Conservation (phyloP, 2,329 filamentous ascomycete species). For the Trichoderma atrobrunneum region DNA sequence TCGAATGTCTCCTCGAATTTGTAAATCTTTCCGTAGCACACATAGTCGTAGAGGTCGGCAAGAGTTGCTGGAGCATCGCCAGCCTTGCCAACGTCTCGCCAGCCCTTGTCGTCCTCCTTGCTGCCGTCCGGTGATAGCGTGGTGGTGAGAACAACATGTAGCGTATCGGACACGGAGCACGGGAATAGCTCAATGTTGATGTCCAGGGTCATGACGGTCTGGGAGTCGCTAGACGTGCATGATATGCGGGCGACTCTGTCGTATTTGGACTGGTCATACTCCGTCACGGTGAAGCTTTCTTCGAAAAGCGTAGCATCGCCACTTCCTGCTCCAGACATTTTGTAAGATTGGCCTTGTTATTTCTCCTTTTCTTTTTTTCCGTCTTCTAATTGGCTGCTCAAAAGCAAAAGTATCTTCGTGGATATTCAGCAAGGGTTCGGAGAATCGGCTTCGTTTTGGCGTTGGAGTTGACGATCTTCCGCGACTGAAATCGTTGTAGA, state of each 20-base stretch:
- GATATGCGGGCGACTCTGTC: conserved; percentile 88
- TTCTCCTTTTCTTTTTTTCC: conserved; percentile 11
- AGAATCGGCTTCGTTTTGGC: background rate
- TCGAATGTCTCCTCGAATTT: conserved; percentile 78
- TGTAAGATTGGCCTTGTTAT: conserved; percentile 13
- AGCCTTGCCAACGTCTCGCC: conserved; percentile 68
- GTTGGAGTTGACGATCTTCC: background rate
- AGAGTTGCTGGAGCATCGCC: conserved; percentile 56
- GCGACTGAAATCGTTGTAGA: background rate
- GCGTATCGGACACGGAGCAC: conserved; percentile 66
- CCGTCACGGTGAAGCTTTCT: conserved; percentile 80
- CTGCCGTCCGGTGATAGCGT: conserved; percentile 83
- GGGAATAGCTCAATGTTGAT: conserved; percentile 93
- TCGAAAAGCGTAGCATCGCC: conserved; percentile 92
- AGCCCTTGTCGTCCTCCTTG: conserved; percentile 73
- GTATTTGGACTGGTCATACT: conserved; percentile 82
- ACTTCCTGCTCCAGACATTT: conserved; percentile 46
- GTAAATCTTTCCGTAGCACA: conserved; percentile 86
- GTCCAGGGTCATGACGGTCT: conserved; percentile 79
- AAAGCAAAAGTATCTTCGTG: background rate
- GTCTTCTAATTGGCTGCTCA: background rate
- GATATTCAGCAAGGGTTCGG: background rate
- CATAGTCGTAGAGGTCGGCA: conserved; percentile 82
- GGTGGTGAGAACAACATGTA: conserved; percentile 80
- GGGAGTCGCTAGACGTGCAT: conserved; percentile 70